Evolutionary conservation across 2,329 filamentous ascomycete genomes (phyloP), one percentile per base, ranked within the genome.

Genomic region (Penicillium sp.): DNA sequence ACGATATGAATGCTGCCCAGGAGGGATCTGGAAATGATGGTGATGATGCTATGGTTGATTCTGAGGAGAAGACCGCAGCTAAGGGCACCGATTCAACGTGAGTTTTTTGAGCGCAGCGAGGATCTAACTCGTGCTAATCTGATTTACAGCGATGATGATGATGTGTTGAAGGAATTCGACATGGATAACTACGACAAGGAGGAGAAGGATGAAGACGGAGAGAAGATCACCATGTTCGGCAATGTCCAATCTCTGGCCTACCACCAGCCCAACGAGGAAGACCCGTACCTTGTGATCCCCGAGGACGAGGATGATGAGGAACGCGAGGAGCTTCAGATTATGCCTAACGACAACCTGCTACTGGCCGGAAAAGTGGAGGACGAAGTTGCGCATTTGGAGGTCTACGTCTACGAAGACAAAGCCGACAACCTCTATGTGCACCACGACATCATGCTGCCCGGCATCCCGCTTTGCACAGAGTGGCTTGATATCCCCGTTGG

Each of bases 361-460:
- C 80, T 99, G 45, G 90, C 93, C 11, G 92, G 91, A 62, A 93
- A 96, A 77, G 88, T 97, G 49, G 94, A 99, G 75, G 94, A 99
- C 67, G 94, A 99, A 72, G 87, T 99, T 58, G 93, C 94, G 17
- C 93, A 97, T 75, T 81, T 99, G 26, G 94, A 99, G 74, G 89
- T 97, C 19, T 97, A 97, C 69, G 91, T 99, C 28, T 99, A 97
- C 76, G 94, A 99, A 75, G 94, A 97, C 67, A 86, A 86, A 59
- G 89, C 88, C 42, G 94, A 97, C 76, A 99, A 99, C 73, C 87
- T 99, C 58, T 99, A 99, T 74, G 93, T 99, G 25, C 94, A 99
- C 78, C 94, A 99, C 82, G 94, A 99, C 75, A 96, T 99, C 67
- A 97, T 99, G 93, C 84, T 99, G 53, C 94, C 94, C 31, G 93